Evolutionary conservation across 1,284 basidiomycete genomes (phyloP).

Genomic region (Apiotrichum porosum): DNA sequence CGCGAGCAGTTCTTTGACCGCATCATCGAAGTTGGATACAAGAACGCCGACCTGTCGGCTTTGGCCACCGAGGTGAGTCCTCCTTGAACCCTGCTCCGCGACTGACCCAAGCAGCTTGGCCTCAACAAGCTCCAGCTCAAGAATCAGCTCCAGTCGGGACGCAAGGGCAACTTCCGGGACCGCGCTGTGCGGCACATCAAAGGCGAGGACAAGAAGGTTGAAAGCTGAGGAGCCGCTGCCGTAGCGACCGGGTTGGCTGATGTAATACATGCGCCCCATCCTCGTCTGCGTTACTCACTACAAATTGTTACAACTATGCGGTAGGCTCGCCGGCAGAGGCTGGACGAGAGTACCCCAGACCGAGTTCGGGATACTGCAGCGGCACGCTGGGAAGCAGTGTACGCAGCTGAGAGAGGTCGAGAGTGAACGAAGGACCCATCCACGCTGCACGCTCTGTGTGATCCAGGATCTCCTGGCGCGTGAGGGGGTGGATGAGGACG

Average conservation of each 20-base stretch:
- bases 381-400: background rate
- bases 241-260: no score
- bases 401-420: background rate
- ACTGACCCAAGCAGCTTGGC: background rate
- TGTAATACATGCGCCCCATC: no score
- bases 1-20: conserved; percentile 18
- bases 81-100: no score
- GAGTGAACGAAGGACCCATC: background rate
- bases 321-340: no score
- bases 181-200: no score
- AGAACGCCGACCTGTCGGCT: conserved; percentile 13
- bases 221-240: no score
- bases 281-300: no score
- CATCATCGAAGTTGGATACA: conserved; percentile 23
- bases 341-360: conserved; percentile 1
- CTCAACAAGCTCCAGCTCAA: background rate
- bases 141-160: background rate
- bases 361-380: conserved; percentile 3
- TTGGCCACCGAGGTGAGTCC: conserved; percentile 16
- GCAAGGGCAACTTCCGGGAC: background rate
- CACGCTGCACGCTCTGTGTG: conserved; percentile 2
- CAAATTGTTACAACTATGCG: no score
- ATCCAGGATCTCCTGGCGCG: conserved; percentile 1
- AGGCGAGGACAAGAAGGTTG: no score
- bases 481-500: conserved; percentile 1